Base-by-base conservation (phyloP, 306 rosid species). In the Prinsepia uniflora region DNA sequence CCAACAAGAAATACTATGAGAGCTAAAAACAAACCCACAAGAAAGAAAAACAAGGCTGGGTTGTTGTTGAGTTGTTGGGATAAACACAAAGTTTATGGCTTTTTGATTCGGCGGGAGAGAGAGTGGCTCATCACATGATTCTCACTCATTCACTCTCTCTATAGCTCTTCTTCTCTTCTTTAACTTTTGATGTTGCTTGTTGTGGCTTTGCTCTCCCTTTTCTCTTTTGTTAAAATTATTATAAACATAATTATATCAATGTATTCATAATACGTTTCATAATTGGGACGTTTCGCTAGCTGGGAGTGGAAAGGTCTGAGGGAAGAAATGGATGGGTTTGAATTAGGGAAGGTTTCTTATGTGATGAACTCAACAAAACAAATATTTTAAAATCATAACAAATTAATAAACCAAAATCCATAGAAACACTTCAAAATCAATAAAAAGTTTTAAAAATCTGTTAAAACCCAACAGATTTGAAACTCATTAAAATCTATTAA, bases 71-170 rank as follows among this genome's bases (percentile, higher is more conserved):
- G 67, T 74, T 47, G 78, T 65, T 67, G 82, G 80, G 75, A 81
- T 81, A 77, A 62, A 64, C 84, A 83, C 48, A 59, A 75, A 81
- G 68, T 71, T 52, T 47, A 72, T 49, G 76, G 79, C 77, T 87
- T 82, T 70, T 81, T 78, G 82, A 83, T 75, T 72, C 63, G 69
- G 80, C 82, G 67, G 50, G 75, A 59, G 72, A 80, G 78, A 58
- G 62, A 72, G 78, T 60, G 74, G 77, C 55, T 75, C 43, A 69
- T 87, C 90, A 89, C 96, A 83, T 89, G 92, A 79, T 82, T 87
- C 92, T 83, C 89, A 82, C 86, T 84, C 81, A 80, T 70, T 85
- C 80, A 66, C 76, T 75, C 67, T 10, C 57, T 53, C 57, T 7
- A 18, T 50, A 58, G 68, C 72, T 60, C 56, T 66, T 79, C 69